Evolutionary conservation across 176 grass and related monocot species (phyloP).

Genomic region (Neostapfia colusana): DNA sequence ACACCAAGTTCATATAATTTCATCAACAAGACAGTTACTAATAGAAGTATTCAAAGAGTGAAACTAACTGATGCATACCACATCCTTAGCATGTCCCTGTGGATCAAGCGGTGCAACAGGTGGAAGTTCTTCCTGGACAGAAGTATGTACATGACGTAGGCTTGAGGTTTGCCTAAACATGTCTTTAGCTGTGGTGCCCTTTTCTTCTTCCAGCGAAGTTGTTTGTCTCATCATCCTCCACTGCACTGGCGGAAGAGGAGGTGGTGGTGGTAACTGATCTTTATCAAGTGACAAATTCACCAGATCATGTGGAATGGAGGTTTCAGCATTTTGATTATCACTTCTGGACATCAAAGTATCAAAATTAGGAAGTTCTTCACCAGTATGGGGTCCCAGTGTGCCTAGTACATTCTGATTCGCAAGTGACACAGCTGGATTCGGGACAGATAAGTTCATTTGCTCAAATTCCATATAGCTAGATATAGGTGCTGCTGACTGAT

Average conservation of each 20-base stretch:
- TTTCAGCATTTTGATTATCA: conserved; percentile 42
- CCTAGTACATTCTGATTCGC: conserved; percentile 35
- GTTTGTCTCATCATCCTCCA: conserved; percentile 72
- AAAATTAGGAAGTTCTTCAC: conserved; percentile 58
- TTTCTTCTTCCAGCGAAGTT: conserved; percentile 43
- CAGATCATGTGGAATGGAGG: conserved; percentile 27
- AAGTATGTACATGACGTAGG: conserved; percentile 38
- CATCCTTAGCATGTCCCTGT: conserved; percentile 40
- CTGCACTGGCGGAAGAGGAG: conserved; percentile 91
- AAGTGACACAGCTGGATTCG: conserved; percentile 44
- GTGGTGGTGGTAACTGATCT: conserved; percentile 64
- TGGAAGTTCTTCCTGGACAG: conserved; percentile 39
- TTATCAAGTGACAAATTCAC: conserved; percentile 35
- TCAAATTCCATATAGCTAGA: conserved; percentile 63
- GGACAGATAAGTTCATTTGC: conserved; percentile 58
- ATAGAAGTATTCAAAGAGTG: conserved; percentile 16
- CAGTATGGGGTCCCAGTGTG: conserved; percentile 38
- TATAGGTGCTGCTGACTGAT: conserved; percentile 41
- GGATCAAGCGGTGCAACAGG: conserved; percentile 14
- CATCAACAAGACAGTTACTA: conserved; percentile 17
- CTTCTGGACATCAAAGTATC: conserved; percentile 50
- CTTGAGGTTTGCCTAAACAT: conserved; percentile 19
- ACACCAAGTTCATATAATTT: conserved; percentile 30
- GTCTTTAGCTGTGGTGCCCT: conserved; percentile 29
- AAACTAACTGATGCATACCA: conserved; percentile 37